These are phyloP conservation scores for Phytophthora megakarya DNA, from an alignment of 352 stramenopile genomes.

Conservation along the genomic window DNA sequence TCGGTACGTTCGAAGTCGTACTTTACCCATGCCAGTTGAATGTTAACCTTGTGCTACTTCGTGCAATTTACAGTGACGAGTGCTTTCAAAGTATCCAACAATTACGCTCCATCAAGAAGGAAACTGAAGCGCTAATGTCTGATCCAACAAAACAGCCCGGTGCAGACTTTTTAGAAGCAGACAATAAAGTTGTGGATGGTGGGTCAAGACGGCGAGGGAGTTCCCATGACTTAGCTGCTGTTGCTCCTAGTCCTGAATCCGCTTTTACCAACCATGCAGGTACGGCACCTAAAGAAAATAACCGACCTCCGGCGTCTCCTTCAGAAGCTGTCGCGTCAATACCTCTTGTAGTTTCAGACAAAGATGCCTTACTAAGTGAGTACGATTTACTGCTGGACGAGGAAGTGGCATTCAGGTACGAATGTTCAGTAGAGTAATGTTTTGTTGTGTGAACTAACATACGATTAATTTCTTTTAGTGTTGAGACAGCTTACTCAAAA, in stretches of 20 bases:
- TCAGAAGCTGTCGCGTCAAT: conserved; percentile 18
- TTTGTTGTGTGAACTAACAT: conserved; percentile 1
- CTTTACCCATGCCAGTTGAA: background rate
- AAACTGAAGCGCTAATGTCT: conserved; percentile 61
- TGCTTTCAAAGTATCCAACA: conserved; percentile 83
- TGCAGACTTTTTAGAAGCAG: background rate
- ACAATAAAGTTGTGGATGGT: background rate
- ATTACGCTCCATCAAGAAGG: conserved; percentile 76
- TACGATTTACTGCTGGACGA: conserved; percentile 80
- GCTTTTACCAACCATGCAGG: conserved; percentile 4
- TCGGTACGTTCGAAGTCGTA: conserved; percentile 40
- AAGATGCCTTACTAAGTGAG: conserved; percentile 61
- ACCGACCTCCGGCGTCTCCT: conserved; percentile 4
- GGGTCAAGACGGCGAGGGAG: conserved; percentile 27
- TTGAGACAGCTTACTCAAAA: conserved; percentile 61
- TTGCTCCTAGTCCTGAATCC: conserved; percentile 26
- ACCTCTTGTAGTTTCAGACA: conserved; percentile 37
- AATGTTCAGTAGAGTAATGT: background rate
- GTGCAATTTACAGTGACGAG: conserved; percentile 62
- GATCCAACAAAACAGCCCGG: conserved; percentile 21
- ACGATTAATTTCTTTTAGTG: conserved; percentile 32
- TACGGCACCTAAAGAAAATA: conserved; percentile 10
- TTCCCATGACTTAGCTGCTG: conserved; percentile 30
- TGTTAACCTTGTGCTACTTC: conserved; percentile 2
- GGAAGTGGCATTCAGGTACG: conserved; percentile 71